Evolutionary conservation across 495 filamentous ascomycete genomes (phyloP), one percentile per base, ranked within the genome.

Genomic region (Parathielavia appendiculata): DNA sequence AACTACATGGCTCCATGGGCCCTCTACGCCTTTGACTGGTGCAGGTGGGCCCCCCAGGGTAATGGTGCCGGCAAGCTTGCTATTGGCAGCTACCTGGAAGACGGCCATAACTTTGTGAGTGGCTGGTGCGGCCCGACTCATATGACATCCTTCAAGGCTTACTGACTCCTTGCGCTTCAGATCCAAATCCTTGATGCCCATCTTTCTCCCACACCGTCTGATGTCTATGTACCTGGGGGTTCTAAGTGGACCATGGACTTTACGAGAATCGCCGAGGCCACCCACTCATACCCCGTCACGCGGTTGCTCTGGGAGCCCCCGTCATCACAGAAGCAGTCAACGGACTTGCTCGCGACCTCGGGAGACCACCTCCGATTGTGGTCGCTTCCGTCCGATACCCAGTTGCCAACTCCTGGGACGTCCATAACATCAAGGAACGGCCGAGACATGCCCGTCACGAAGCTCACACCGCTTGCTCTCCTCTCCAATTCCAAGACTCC

Each of bases 1-100:
- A 96, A 92, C 64, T 97, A 97, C 71, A 76, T 97, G 62, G 92
- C 92, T 7, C 91, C 91, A 2, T 99, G 93, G 90, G 86, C 90
- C 39, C 86, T 95, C 40, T 97, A 96, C 71, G 92, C 95, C 10
- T 89, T 95, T 61, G 95, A 99, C 76, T 99, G 95, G 95, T 99
- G 93, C 73, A 97, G 97, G 74, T 99, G 95, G 95, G 81, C 86
- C n/a, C 83, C 92, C 2, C 81, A 86, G 39, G 82, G 82, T 34
- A 84, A 85, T 51, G 82, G 86, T 41, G 90, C 89, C 11, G 93
- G 93, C 22, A 97, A 97, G 67, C 81, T 99, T 63, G 93, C 93
- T 4, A 78, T 97, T 47, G 93, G 92, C 57, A 97, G 95, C 76
- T 97, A 97, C 66, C 71, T 97, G 51, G 93, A 99, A 74, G 93